Base-by-base conservation (phyloP, 108 stramenopile species). In the Cyclotella baltica region DNA sequence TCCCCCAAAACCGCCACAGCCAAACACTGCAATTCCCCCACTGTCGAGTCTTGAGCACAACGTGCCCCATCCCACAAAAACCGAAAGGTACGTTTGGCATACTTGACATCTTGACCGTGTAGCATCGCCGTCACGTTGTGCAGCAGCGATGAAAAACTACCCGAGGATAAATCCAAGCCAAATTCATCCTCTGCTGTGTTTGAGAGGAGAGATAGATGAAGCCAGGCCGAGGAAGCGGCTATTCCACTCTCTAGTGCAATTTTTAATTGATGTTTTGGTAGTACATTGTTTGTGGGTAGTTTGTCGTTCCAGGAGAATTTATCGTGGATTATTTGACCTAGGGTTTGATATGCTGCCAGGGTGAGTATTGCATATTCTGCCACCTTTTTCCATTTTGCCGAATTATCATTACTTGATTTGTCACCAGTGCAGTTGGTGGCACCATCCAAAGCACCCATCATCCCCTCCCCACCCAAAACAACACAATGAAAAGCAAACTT, bases 21-120 rank as follows among this genome's bases (percentile, higher is more conserved):
- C 16, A 69, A 48, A 55, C 52, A 40, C 43, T 69, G 59, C 27
- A 81, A 18, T 50, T 81, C 22, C 46, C 55, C 50, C 52, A 35
- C 67, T 53, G 64, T 47, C 15, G 61, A n/a, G 46, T 71, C 63
- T 16, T 66, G 47, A 20, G 40, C 57, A 27, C 61, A 70, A 22
- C 61, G 37, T 18, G 68, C 80, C 28, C 80, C 80, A 62, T 81
- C 80, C 80, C 80, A 81, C 33, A 81, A 30, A 38, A 81, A 47
- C 15, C 80, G 73, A 59, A 70, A 81, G 51, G 63, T 72, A 35
- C 73, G 69, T 52, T 62, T 81, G 18, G 67, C 80, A 64, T 72
- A 72, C 8, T 67, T 67, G 51, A 74, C 40, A 2, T 15, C 61
- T 0, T 67, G 40, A 43, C 33, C 30, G 27, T 46, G n/a, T n/a